Evolutionary conservation across 139 green algal species (phyloP).

Genomic region (Micromonas pusilla): DNA sequence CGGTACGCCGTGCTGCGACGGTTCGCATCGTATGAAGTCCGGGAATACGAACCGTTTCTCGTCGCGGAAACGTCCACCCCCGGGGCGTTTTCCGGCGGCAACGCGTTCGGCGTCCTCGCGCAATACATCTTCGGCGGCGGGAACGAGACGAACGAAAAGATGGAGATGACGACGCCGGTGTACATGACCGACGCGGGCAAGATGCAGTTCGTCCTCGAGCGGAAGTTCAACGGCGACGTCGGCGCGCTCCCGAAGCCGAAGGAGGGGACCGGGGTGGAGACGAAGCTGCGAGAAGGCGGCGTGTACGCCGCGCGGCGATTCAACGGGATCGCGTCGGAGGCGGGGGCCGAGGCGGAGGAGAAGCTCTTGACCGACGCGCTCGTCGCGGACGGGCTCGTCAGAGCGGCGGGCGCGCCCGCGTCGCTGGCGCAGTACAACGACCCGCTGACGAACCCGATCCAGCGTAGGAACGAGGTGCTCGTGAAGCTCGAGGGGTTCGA

Average conservation of each 20-base stretch:
- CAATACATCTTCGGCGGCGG: conserved; percentile 42
- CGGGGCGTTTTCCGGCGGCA: not conserved
- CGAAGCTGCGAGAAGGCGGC: not conserved
- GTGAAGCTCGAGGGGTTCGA: not conserved
- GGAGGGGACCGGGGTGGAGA: not conserved
- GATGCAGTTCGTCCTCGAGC: conserved; percentile 19
- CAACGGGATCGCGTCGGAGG: not conserved
- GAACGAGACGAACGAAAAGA: conserved; percentile 37
- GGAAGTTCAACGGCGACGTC: not conserved
- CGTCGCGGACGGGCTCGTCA: not conserved
- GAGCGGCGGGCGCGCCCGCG: not conserved
- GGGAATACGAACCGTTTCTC: conserved; percentile 18
- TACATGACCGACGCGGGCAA: conserved; percentile 2
- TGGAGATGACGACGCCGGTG: conserved; percentile 53
- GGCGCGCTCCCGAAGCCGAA: not conserved
- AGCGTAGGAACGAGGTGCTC: not conserved
- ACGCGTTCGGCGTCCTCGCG: conserved; percentile 29
- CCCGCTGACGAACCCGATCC: not conserved
- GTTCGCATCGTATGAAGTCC: conserved; percentile 3
- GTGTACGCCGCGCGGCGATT: conserved; percentile 7
- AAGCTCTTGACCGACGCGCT: not conserved
- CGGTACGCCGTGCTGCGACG: conserved; percentile 26
- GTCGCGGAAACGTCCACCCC: conserved; percentile 14
- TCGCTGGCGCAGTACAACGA: conserved; percentile 25
- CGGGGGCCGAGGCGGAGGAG: not conserved